Evolutionary conservation across 208 protist genomes (phyloP).

Genomic region (Crithidia acanthocephali): DNA sequence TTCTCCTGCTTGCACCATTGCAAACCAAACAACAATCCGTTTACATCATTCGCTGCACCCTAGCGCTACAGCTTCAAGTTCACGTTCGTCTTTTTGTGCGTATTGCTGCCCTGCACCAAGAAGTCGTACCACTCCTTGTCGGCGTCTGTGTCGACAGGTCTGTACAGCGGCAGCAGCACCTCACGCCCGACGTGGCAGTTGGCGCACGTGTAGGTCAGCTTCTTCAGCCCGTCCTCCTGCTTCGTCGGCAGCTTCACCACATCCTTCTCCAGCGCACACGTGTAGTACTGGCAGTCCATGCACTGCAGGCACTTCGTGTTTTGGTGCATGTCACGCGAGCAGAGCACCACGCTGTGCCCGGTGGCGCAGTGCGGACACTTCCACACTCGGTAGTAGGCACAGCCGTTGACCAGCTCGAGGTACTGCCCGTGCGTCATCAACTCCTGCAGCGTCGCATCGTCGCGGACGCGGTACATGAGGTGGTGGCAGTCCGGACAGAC

Average conservation of each 20-base stretch:
- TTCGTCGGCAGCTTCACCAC: conserved; percentile 81
- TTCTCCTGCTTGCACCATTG: no score
- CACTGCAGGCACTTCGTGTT: conserved; percentile 83
- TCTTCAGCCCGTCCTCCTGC: conserved; percentile 82
- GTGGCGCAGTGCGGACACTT: conserved; percentile 72
- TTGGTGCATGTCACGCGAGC: conserved; percentile 84
- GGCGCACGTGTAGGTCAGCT: conserved; percentile 75
- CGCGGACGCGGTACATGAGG: conserved; percentile 77
- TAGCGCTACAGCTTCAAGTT: conserved; percentile 52
- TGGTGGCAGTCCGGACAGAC: conserved; percentile 74
- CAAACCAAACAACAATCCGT: neutral
- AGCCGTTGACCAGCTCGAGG: conserved; percentile 78
- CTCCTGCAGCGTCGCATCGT: conserved; percentile 61
- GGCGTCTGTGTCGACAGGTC: conserved; percentile 69
- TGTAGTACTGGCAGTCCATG: conserved; percentile 90
- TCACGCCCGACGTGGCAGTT: conserved; percentile 80
- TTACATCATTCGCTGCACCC: neutral
- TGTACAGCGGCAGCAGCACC: conserved; percentile 77
- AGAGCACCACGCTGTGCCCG: conserved; percentile 61
- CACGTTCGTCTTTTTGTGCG: conserved; percentile 54
- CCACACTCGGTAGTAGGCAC: conserved; percentile 85
- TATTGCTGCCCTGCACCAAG: conserved; percentile 65
- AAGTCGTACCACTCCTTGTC: conserved; percentile 85
- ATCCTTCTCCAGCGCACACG: conserved; percentile 71
- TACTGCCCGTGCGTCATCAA: conserved; percentile 78